A percentile compares a stretch with the other conserved stretches of the same genome.
phyloP scores from a whole-genome alignment of 1,139 yeast species.

The Suhomyces bribrorum region DNA sequence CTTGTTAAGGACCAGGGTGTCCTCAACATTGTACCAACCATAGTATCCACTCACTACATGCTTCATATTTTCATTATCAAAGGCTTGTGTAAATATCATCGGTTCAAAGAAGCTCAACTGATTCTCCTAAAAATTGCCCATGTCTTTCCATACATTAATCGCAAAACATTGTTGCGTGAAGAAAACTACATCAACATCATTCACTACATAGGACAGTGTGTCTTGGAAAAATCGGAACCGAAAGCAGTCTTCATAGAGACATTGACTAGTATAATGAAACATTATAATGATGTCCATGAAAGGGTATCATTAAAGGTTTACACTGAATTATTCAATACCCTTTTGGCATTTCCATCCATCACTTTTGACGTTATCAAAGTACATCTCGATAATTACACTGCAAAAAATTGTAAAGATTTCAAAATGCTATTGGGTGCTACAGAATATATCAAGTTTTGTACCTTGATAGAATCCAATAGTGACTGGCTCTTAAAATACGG shows the following conservation, averaged over 20 bases:
- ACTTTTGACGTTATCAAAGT: constrained; percentile 5
- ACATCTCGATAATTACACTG: background rate
- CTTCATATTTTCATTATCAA: constrained; percentile 30
- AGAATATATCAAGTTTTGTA: constrained; percentile 1
- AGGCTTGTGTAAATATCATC: constrained; percentile 29
- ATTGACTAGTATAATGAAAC: constrained; percentile 2
- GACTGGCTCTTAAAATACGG: background rate
- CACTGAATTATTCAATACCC: constrained; percentile 3
- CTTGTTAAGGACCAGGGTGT: constrained; percentile 14
- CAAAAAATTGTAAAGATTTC: background rate
- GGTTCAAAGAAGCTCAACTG: constrained; percentile 28
- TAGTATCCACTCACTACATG: constrained; percentile 27
- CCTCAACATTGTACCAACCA: constrained; percentile 18
- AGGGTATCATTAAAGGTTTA: constrained; percentile 5
- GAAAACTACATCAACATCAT: constrained; percentile 23
- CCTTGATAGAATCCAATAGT: background rate
- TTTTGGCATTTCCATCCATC: constrained; percentile 5
- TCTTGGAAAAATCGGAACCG: background rate
- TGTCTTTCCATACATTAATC: constrained; percentile 14
- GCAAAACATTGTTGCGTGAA: constrained; percentile 18
- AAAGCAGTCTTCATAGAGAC: background rate
- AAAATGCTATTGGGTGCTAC: constrained; percentile 1
- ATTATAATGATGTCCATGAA: constrained; percentile 2
- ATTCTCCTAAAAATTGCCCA: constrained; percentile 24
- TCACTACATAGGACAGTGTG: constrained; percentile 5